Base-by-base conservation (phyloP, 371 early-diverging fungal species). In the Rhizomucor miehei region DNA sequence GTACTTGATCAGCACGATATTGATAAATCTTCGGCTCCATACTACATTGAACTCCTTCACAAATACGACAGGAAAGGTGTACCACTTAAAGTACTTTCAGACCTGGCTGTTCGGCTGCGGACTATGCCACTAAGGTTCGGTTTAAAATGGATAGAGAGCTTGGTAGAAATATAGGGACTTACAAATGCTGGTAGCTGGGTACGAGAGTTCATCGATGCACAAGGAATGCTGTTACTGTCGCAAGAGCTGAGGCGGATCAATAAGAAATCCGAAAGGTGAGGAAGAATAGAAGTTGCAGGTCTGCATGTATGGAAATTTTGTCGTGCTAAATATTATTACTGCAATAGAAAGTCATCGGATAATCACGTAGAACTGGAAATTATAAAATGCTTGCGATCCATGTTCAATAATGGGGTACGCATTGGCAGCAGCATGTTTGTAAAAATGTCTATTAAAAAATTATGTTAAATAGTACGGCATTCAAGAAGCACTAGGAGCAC, bases 291-390 rank as follows among this genome's bases (percentile, higher is more conserved):
- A 6, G 14, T 6, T 13, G 4, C 54, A 1, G 39, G 19, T 6
- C 29, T 6, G 34, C 1, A 29, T 48, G 16, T n/a, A n/a, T n/a
- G n/a, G n/a, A n/a, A n/a, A n/a, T n/a, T n/a, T n/a, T n/a, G n/a
- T n/a, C n/a, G n/a, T n/a, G n/a, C n/a, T n/a, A n/a, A n/a, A n/a
- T n/a, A n/a, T n/a, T 29, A 5, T 29, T 29, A 8, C 5, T 38
- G 16, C 12, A 14, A 13, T 17, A 55, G 46, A 35, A 55, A 55
- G 29, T 19, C 48, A 12, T 23, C 19, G 6, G 86, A 85, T 58
- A 67, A 81, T 11, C 73, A 82, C 24, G 78, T 84, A 69, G 89
- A 89, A 60, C 70, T 80, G 40, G 89, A 88, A 67, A 83, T 89
- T 57, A 80, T 87, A 48, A 84, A 82, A 59, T 87, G 88, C 55